Evolutionary conservation across 176 grass and related monocot species (phyloP).

Genomic region (Zea mays): Zm-B73-REFERENCE-NAM-5.0 NC_050105.1:91319501-91320000

Average conservation of each 20-base stretch:
- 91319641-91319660: constrained; percentile 81
- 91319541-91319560: constrained; percentile 45
- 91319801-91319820: constrained; percentile 75
- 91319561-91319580: constrained; percentile 29
- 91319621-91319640: constrained; percentile 69
- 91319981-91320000: constrained; percentile 75
- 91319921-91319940: constrained; percentile 38
- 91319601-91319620: constrained; percentile 56
- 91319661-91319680: constrained; percentile 73
- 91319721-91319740: constrained; percentile 70
- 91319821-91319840: constrained; percentile 76
- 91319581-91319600: constrained; percentile 71
- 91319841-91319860: constrained; percentile 23
- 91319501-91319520: constrained; percentile 33
- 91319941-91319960: constrained; percentile 59
- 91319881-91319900: constrained; percentile 51
- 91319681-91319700: constrained; percentile 59
- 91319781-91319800: constrained; percentile 75
- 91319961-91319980: constrained; percentile 42
- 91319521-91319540: constrained; percentile 31
- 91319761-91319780: constrained; percentile 77
- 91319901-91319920: constrained; percentile 26
- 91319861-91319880: constrained; percentile 30
- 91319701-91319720: constrained; percentile 63
- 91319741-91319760: constrained; percentile 93